Conservation (phyloP, 805 yeast species). For the Zygoascus flipseniorum region DNA sequence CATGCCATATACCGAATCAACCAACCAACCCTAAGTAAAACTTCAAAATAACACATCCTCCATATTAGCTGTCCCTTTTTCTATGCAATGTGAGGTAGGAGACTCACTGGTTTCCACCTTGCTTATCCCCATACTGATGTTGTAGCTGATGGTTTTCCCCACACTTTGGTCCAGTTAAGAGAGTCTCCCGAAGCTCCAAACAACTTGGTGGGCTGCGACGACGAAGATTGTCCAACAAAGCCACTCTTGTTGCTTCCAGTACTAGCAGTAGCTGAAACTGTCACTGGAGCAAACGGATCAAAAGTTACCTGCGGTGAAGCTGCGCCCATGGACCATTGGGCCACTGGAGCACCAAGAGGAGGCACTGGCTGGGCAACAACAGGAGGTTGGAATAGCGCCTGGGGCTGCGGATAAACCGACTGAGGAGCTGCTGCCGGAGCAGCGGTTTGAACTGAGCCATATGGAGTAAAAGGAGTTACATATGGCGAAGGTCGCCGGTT, state of each 20-base stretch:
- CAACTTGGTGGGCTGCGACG: background rate
- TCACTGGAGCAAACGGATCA: background rate
- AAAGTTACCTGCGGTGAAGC: background rate
- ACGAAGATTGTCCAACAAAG: background rate
- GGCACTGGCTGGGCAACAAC: background rate
- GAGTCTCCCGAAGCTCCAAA: background rate
- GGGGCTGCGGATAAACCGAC: background rate
- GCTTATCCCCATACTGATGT: constrained; percentile 18
- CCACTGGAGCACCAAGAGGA: background rate
- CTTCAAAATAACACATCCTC: background rate
- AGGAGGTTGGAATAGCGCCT: background rate
- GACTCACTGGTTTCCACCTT: background rate
- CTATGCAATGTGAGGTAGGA: background rate
- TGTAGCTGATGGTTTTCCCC: constrained; percentile 12
- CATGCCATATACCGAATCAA: background rate
- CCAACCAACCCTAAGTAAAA: background rate
- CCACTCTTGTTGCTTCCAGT: no score
- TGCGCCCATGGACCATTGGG: background rate
- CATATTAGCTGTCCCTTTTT: background rate
- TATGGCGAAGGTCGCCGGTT: background rate
- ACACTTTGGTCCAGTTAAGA: constrained; percentile 14
- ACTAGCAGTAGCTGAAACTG: background rate
- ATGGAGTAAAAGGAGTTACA: background rate
- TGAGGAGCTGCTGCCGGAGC: background rate
- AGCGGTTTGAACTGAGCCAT: background rate